Percentiles rank a stretch among this genome's conserved stretches.
phyloP scores from a whole-genome alignment of 2,329 filamentous ascomycete species.

The Metarhizium guizhouense region DNA sequence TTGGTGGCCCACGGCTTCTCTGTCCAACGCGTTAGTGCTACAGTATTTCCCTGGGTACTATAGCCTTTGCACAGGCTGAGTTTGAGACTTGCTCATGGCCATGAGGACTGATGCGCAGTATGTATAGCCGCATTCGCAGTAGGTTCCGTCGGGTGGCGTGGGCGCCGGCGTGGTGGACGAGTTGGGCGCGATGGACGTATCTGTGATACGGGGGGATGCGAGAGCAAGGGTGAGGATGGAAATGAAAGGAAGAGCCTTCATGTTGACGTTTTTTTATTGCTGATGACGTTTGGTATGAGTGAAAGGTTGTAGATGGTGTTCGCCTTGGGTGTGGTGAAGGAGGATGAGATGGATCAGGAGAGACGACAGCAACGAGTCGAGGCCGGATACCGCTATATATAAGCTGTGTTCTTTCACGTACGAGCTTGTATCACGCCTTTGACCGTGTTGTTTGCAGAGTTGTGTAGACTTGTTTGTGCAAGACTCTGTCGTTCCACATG shows the following conservation, averaged over 20 bases:
- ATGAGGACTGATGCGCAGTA: constrained; percentile 31
- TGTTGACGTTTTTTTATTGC: constrained; percentile 4
- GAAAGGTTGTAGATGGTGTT: neutral
- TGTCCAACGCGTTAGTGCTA: constrained; percentile 5
- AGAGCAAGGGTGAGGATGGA: constrained; percentile 14
- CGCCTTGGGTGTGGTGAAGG: neutral
- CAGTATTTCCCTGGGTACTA: no score
- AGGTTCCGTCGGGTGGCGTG: constrained; percentile 17
- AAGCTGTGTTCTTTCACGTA: neutral
- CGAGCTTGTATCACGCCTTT: no score
- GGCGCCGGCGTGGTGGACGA: constrained; percentile 6
- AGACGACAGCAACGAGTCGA: neutral
- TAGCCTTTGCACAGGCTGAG: no score
- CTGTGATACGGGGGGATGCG: constrained; percentile 9
- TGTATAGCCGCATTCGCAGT: constrained; percentile 33
- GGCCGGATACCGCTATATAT: neutral
- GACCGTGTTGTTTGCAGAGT: neutral
- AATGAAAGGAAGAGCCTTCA: constrained; percentile 14
- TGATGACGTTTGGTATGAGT: neutral
- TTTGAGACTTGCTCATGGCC: constrained; percentile 21
- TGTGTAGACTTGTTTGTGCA: neutral
- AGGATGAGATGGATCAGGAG: neutral
- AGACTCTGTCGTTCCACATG: neutral
- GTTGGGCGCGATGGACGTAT: constrained; percentile 1
- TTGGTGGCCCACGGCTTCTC: constrained; percentile 24